Conservation (phyloP, 2,329 filamentous ascomycete species). For the Pezicula radicicola region DNA sequence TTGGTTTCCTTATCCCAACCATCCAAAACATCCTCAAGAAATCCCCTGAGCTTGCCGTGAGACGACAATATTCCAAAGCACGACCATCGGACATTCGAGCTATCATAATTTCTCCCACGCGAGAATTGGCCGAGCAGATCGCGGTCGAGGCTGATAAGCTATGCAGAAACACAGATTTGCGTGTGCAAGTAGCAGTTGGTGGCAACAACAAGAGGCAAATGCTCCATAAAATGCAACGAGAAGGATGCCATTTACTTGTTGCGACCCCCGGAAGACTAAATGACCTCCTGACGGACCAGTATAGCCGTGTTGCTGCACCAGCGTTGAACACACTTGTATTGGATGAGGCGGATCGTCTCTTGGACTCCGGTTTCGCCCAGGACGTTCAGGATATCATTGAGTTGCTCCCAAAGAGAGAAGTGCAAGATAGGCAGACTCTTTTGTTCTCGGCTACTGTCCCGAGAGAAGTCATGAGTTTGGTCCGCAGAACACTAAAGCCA, state of each 20-base stretch:
- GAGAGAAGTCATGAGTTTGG: constrained; percentile 74
- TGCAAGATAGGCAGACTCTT: constrained; percentile 80
- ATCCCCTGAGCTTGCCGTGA: constrained; percentile 46
- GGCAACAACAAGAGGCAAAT: constrained; percentile 69
- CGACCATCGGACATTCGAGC: constrained; percentile 61
- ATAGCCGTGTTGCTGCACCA: constrained; percentile 29
- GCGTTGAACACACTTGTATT: constrained; percentile 89
- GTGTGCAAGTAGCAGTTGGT: constrained; percentile 78
- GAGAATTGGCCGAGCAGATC: constrained; percentile 80
- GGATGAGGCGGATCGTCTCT: constrained; percentile 96
- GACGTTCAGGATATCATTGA: constrained; percentile 61
- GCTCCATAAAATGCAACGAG: constrained; percentile 35
- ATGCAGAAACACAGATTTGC: constrained; percentile 26
- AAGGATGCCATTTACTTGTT: constrained; percentile 87
- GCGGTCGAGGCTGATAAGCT: constrained; percentile 65
- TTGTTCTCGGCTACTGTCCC: constrained; percentile 96
- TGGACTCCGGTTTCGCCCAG: constrained; percentile 81
- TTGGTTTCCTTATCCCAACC: constrained; percentile 86
- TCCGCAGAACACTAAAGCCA: constrained; percentile 69
- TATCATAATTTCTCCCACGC: constrained; percentile 75
- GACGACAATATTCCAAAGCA: constrained; percentile 29
- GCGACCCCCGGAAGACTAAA: constrained; percentile 86
- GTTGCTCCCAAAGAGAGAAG: constrained; percentile 57
- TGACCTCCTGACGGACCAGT: constrained; percentile 66
- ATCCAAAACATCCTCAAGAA: constrained; percentile 77